These are phyloP conservation scores for Metschnikowia kofuensis DNA, from an alignment of 805 yeast genomes.

Conservation along the genomic window DNA sequence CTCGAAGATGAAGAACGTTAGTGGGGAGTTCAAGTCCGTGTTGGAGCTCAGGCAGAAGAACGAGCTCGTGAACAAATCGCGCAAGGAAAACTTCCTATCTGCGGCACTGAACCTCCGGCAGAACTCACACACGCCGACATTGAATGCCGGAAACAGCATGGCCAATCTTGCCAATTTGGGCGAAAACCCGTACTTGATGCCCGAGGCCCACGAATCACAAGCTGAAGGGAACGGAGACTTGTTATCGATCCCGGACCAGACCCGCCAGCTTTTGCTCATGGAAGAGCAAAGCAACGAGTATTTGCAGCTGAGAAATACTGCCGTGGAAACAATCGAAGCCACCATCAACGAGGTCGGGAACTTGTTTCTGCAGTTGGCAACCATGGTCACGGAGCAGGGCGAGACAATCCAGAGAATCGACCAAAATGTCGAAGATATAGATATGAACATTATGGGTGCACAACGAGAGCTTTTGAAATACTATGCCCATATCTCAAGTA, in stretches of 20 bases:
- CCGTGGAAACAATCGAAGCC: conserved; percentile 95
- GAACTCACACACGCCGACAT: conserved; percentile 28
- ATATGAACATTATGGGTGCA: conserved; percentile 87
- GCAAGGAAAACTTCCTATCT: conserved; percentile 82
- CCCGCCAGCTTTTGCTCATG: conserved; percentile 69
- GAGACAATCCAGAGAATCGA: conserved; percentile 95
- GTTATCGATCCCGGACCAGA: conserved; percentile 78
- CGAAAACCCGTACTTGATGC: conserved; percentile 39
- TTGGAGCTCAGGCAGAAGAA: conserved; percentile 81
- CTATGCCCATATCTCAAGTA: conserved; percentile 81
- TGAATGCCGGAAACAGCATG: conserved; percentile 2
- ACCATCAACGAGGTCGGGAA: conserved; percentile 97
- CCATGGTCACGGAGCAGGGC: conserved; percentile 97
- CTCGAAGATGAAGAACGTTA: conserved; percentile 86
- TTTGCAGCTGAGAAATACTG: conserved; percentile 77
- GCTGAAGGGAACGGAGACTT: conserved; percentile 42
- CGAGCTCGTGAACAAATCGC: conserved; percentile 72
- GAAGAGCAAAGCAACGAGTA: conserved; percentile 81
- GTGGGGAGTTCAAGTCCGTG: conserved; percentile 90
- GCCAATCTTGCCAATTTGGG: conserved; percentile 22
- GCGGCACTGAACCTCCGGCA: conserved; percentile 34
- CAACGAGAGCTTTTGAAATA: conserved; percentile 90
- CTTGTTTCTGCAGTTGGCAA: conserved; percentile 88
- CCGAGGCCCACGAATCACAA: conserved; percentile 24
- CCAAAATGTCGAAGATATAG: conserved; percentile 89